Percentiles rank a stretch among this genome's conserved stretches.
Conservation (phyloP, 495 filamentous ascomycete genomes). For the Aspergillus affinis region DNA sequence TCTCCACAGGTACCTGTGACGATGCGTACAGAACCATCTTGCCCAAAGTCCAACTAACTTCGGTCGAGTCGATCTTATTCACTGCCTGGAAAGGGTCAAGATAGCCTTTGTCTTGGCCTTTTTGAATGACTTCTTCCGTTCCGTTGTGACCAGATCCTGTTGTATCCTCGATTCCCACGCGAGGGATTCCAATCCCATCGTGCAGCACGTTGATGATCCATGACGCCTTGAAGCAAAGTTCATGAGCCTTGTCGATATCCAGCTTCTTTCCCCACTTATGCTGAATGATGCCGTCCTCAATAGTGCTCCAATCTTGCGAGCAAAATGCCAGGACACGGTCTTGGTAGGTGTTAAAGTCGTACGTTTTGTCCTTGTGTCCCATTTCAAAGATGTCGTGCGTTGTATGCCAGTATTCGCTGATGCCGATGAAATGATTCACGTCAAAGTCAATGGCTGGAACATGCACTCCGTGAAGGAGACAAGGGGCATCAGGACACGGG, state of each 20-base stretch:
- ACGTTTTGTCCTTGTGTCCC: conserved; percentile 75
- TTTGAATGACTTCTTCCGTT: conserved; percentile 69
- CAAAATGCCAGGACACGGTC: conserved; percentile 82
- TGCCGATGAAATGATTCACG: conserved; percentile 96
- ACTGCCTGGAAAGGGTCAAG: conserved; percentile 89
- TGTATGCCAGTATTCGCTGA: conserved; percentile 99
- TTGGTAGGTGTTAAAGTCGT: conserved; percentile 92
- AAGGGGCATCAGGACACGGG: conserved; percentile 79
- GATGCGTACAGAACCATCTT: conserved; percentile 98
- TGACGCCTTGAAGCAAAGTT: conserved; percentile 95
- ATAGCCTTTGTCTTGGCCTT: conserved; percentile 76
- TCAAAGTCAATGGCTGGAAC: conserved; percentile 96
- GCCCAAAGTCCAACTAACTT: conserved; percentile 98
- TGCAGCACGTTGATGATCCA: conserved; percentile 98
- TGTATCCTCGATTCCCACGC: conserved; percentile 74
- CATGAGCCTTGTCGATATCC: conserved; percentile 67
- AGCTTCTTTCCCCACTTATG: conserved; percentile 78
- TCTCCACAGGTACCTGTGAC: conserved; percentile 71
- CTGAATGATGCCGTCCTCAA: conserved; percentile 60
- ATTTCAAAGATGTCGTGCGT: conserved; percentile 92
- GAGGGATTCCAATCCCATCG: conserved; percentile 90
- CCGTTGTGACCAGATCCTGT: conserved; percentile 57
- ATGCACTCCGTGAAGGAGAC: conserved; percentile 83
- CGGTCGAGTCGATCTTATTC: conserved; percentile 85
- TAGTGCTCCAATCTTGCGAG: conserved; percentile 73